phyloP scores from a whole-genome alignment of 345 rosid genomes.

The Melaleuca alternifolia region DNA sequence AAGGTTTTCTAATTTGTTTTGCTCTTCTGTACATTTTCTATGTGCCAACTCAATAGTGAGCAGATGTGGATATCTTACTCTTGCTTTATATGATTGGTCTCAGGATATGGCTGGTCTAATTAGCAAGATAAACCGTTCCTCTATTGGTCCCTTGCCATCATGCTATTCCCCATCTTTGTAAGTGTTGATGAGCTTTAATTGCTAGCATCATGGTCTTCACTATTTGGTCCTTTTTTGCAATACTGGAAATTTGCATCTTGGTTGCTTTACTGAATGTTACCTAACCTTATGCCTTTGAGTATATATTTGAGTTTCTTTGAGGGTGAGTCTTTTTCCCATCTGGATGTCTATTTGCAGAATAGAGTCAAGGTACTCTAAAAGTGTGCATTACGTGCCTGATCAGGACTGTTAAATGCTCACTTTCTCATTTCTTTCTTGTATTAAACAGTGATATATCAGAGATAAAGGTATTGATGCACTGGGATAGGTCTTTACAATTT shows the following conservation, averaged over 20 bases:
- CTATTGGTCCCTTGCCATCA: constrained; percentile 88
- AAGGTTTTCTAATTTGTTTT: neutral
- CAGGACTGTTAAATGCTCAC: neutral
- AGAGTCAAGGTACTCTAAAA: neutral
- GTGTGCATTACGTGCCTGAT: neutral
- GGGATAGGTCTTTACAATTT: neutral
- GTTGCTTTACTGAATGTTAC: neutral
- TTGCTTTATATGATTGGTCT: constrained; percentile 8
- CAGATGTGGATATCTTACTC: neutral
- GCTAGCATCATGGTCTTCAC: neutral
- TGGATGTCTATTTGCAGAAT: neutral
- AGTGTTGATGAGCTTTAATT: constrained; percentile 16
- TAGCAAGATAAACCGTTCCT: constrained; percentile 97
- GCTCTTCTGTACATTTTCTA: neutral
- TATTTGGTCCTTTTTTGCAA: neutral
- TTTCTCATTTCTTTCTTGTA: neutral
- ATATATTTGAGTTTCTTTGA: neutral
- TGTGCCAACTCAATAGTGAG: neutral
- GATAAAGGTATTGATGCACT: neutral
- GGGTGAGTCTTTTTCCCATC: neutral
- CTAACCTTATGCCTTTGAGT: neutral
- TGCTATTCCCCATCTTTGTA: constrained; percentile 94
- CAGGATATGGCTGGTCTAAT: constrained; percentile 99
- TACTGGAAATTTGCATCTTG: neutral
- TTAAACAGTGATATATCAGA: neutral